phyloP scores from a whole-genome alignment of 495 filamentous ascomycete genomes.

The Delitschia confertaspora region DNA sequence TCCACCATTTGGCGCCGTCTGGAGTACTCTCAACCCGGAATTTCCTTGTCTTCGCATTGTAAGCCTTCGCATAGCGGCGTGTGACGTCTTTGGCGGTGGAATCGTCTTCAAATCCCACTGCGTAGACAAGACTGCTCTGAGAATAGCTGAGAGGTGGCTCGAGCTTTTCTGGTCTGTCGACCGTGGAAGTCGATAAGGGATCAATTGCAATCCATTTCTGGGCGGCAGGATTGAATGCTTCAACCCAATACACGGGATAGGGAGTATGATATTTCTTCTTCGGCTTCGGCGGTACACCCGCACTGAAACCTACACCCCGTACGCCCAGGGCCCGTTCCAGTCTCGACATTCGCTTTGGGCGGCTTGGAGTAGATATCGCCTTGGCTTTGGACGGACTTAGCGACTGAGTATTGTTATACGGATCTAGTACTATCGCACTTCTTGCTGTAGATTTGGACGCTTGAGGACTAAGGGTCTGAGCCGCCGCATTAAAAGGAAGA shows the following conservation, averaged over 20 bases:
- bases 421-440: slow-evolving; percentile 34
- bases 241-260: slow-evolving; percentile 87
- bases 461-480: slow-evolving; percentile 38
- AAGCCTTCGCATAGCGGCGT: slow-evolving; percentile 45
- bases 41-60: slow-evolving; percentile 79
- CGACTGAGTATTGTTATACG: slow-evolving; percentile 16
- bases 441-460: slow-evolving; percentile 39
- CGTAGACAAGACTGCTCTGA: slow-evolving; percentile 70
- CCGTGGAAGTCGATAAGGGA: slow-evolving; percentile 66
- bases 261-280: slow-evolving; percentile 48
- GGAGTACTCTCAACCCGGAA: slow-evolving; percentile 60
- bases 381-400: slow-evolving; percentile 35
- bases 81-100: slow-evolving; percentile 65
- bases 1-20: slow-evolving; percentile 66
- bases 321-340: slow-evolving; percentile 17
- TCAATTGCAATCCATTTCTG: slow-evolving; percentile 91
- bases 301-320: neutral
- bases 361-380: slow-evolving; percentile 17
- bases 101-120: slow-evolving; percentile 75
- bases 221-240: slow-evolving; percentile 70
- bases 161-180: slow-evolving; percentile 63
- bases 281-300: slow-evolving; percentile 19
- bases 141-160: slow-evolving; percentile 72
- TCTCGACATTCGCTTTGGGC: slow-evolving; percentile 14
- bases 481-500: slow-evolving; percentile 58